Base-by-base conservation (phyloP, 2,329 filamentous ascomycete genomes). In the Pyrenochaeta sp. region DNA sequence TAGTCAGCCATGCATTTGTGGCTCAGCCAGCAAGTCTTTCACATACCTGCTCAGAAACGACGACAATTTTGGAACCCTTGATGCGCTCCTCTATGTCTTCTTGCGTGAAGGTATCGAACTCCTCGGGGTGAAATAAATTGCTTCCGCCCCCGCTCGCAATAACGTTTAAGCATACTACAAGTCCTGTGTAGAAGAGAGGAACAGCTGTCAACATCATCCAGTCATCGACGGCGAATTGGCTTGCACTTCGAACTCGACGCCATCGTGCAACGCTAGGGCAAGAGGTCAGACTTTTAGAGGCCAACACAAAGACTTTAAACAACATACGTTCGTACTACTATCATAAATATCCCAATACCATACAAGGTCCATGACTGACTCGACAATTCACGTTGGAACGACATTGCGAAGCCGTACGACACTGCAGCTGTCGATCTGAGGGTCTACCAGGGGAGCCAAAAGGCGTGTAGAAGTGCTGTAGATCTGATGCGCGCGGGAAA, bases 31-130 rank as follows among this genome's bases (percentile, higher is more conserved):
- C 7, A 14, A 45, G 33, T n/a, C 21, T 18, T 17, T 11, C 12
- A 57, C 61, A 41, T 56, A 76, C 77, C 65, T 80, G 77, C 64
- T 81, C 78, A 2, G 77, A 78, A 1, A 79, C 64, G 4, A 81
- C 60, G 14, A 79, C 77, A 31, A 81, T 73, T 61, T 81, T 80
- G 12, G 76, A 78, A 11, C 78, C 78, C 32, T 75, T 72, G 36
- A 81, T 75, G 7, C 80, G 73, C 17, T 78, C 75, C 27, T 73
- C 33, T 4, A 81, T 76, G 9, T 81, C 73, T 14, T 61, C 49
- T 12, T 66, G 52, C 6, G 71, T 74, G 58, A 79, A 80, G 0
- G 66, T 72, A 1, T 55, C 50, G 21, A 72, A 70, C 21, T 75
- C 55, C 45, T 74, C 78, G 4, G 75, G 75, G 4, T 63, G 74